phyloP scores from a whole-genome alignment of 371 early-diverging fungal genomes.

The Thermomucor indicae-seudaticae region DNA sequence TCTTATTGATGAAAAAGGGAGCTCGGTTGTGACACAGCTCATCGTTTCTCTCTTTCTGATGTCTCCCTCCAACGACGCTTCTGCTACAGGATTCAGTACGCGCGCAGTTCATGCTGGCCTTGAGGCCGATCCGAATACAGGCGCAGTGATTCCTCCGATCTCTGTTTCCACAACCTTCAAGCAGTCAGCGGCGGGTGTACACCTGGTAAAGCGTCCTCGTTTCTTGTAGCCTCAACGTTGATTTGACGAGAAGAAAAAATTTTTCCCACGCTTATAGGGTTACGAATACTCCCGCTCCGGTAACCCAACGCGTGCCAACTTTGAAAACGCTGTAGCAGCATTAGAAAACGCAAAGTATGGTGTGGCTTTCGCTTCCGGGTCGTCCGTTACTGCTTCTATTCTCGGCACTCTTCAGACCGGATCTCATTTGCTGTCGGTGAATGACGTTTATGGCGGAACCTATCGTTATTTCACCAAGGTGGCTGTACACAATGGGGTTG shows the following conservation, averaged over 20 bases:
- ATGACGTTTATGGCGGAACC: slow-evolving; percentile 98
- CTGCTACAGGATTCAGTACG: slow-evolving; percentile 75
- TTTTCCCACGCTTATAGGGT: slow-evolving; percentile 48
- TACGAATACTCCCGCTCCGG: slow-evolving; percentile 95
- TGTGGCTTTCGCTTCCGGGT: slow-evolving; percentile 95
- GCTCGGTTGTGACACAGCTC: too few species aligned
- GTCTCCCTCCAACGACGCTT: slow-evolving; percentile 2
- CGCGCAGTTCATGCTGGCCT: slow-evolving; percentile 92
- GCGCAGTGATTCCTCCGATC: slow-evolving; percentile 94
- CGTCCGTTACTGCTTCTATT: slow-evolving; percentile 88
- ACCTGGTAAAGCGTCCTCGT: slow-evolving; percentile 55
- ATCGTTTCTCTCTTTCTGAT: too few species aligned
- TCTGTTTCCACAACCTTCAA: slow-evolving; percentile 95
- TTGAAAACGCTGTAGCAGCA: slow-evolving; percentile 91
- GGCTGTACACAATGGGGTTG: slow-evolving; percentile 64
- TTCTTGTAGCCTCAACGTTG: too few species aligned
- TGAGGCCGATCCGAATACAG: slow-evolving; percentile 79
- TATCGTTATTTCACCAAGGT: slow-evolving; percentile 97
- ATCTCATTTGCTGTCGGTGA: slow-evolving; percentile 86
- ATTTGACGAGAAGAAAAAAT: slow-evolving; percentile 10
- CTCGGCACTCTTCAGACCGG: slow-evolving; percentile 70
- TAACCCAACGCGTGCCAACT: slow-evolving; percentile 89
- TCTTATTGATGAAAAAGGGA: too few species aligned
- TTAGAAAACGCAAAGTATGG: slow-evolving; percentile 88
- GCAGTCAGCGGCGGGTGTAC: slow-evolving; percentile 88